phyloP scores from a whole-genome alignment of 352 stramenopile species.

The Phytophthora lateralis region DNA sequence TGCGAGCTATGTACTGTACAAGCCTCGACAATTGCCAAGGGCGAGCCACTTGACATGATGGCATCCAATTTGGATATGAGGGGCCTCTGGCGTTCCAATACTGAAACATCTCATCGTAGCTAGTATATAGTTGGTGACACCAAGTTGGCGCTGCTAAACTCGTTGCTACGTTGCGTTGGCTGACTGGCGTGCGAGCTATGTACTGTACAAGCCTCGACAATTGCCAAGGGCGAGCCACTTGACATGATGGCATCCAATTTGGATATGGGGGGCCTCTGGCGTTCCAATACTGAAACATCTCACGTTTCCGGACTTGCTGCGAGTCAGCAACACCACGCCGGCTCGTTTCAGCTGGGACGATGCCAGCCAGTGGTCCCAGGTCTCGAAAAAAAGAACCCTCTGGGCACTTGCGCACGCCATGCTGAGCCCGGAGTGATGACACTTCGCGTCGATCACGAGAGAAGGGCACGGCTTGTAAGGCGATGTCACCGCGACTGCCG shows the following conservation, averaged over 20 bases:
- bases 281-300: too few species aligned
- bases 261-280: too few species aligned
- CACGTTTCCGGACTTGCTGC: not conserved
- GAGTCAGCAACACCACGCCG: not conserved
- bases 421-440: not conserved
- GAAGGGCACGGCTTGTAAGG: not conserved
- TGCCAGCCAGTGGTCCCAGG: slow-evolving; percentile 21
- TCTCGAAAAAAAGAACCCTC: slow-evolving; percentile 29
- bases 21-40: not conserved
- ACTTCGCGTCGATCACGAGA: not conserved
- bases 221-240: not conserved
- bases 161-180: too few species aligned
- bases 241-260: not conserved
- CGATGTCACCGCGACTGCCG: too few species aligned
- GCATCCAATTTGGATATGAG: too few species aligned
- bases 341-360: slow-evolving; percentile 15
- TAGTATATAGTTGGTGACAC: not conserved
- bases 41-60: slow-evolving; percentile 2
- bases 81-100: too few species aligned
- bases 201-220: not conserved
- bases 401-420: not conserved
- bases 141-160: too few species aligned
- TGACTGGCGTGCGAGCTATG: not conserved
- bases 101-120: not conserved
- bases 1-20: not conserved